A percentile compares a stretch with the other conserved stretches of the same genome.
Conservation (phyloP, 805 yeast species). For the Candida ficus region DNA sequence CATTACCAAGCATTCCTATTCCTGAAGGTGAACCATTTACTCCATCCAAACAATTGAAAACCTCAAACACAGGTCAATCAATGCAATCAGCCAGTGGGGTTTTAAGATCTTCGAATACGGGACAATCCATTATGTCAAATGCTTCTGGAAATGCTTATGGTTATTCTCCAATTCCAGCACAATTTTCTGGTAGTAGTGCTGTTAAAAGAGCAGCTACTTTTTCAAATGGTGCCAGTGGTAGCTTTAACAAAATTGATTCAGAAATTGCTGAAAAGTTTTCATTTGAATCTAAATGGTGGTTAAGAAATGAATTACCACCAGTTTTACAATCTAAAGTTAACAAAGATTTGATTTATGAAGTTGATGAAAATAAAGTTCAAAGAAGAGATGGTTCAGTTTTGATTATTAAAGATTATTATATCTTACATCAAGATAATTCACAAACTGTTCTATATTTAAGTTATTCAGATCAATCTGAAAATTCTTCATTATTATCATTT, state of each 20-base stretch:
- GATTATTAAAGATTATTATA: constrained; percentile 59
- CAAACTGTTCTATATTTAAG: constrained; percentile 56
- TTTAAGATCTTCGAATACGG: constrained; percentile 5
- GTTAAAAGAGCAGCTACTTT: constrained; percentile 19
- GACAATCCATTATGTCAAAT: constrained; percentile 1
- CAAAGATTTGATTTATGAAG: constrained; percentile 54
- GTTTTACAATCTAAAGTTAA: constrained; percentile 36
- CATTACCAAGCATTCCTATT: not conserved
- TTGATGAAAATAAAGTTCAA: constrained; percentile 48
- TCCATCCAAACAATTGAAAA: constrained; percentile 6
- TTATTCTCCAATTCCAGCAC: constrained; percentile 8
- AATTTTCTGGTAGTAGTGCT: constrained; percentile 2
- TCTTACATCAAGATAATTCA: constrained; percentile 68
- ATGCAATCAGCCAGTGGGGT: too few relatives aligned
- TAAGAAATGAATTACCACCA: constrained; percentile 49
- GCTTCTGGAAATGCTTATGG: not conserved
- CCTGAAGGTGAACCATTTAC: constrained; percentile 2
- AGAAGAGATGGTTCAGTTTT: constrained; percentile 52
- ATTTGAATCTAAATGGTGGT: constrained; percentile 61
- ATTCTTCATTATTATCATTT: constrained; percentile 23
- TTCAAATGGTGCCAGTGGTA: constrained; percentile 2
- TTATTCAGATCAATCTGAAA: constrained; percentile 32
- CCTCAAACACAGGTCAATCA: constrained; percentile 5
- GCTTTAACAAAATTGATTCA: not conserved
- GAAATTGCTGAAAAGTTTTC: constrained; percentile 18